Evolutionary conservation across 257 asterid genomes (phyloP), one percentile per base, ranked within the genome.

Genomic region (Solanum lignicaule): DNA sequence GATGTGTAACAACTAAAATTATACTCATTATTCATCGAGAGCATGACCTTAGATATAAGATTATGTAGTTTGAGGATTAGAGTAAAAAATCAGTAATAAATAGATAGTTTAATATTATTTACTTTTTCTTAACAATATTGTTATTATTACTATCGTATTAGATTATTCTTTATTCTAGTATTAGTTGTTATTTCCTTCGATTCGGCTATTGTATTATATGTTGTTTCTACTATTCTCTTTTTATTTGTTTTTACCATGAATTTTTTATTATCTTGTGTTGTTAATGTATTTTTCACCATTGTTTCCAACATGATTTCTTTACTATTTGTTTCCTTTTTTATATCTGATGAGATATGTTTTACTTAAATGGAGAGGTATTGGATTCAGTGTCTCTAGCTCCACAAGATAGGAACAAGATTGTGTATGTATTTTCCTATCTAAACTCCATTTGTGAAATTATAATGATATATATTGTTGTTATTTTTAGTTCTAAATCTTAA

Each of bases 351-450:
- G 11, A 55, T 55, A 20, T 18, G 65, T 3, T 3, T 55, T 55
- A 18, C 25, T 55, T 55, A 0, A 0, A 55, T 55, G 6, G 1
- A 55, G n/a, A 2, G 10, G 2, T 55, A 55, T 55, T 55, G 10
- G 2, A 18, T 18, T 18, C 0, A 6, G 1, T 0, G 2, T 55
- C 4, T 55, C n/a, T 0, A 55, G 1, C 10, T 6, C 2, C 65
- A 1, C 4, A 18, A 18, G 4, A 55, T 52, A 2, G 0, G n/a
- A 0, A 55, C 9, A 55, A 55, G n/a, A 52, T 16, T 18, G 0
- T 52, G n/a, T 18, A 48, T 23, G 23, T 3, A 48, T 1, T 15
- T 48, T 0, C 1, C 62, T 52, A 0, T 52, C n/a, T 2, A 18
- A 16, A 52, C 0, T 6, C 2, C 9, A 0, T 18, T 5, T 6